Evolutionary conservation across 495 filamentous ascomycete species (phyloP), one percentile per base, ranked within the genome.

Genomic region (Astrocystis sublimbata): DNA sequence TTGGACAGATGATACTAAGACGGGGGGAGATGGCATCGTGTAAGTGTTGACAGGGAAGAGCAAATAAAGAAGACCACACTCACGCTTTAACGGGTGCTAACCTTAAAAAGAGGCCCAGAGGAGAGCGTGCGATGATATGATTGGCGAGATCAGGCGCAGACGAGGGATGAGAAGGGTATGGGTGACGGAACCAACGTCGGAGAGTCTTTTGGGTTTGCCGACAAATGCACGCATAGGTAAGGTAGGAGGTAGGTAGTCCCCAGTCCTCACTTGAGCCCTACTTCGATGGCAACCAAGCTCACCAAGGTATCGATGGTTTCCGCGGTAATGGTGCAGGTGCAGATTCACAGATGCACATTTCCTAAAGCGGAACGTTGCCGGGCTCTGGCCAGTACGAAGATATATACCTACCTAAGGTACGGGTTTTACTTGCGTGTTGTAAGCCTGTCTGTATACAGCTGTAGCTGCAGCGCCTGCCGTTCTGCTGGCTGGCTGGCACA

Each of bases 301-400:
- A 21, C 30, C 23, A 12, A 21, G 26, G 17, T 36, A 42, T 36
- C 45, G 35, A 49, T 38, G 28, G 58, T 49, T 50, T 61, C 46
- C 26, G 47, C 36, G 36, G 58, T 61, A 30, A 33, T 49, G 60
- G 40, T 59, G 42, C 30, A 50, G 30, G 8, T 43, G 24, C 19
- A 55, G 15, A 38, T 52, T 38, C 50, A 30, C 59, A 61, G 15
- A 38, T 52, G 50, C 50, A 30, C 59, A 61, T 61, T 62, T 50
- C 60, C 60, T 62, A 62, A 62, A 62, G 38, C 30, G 60, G 60
- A n/a, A 62, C 40, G 31, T 6, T 41, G 51, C 50, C 56, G 21
- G 59, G 28, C 35, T 24, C 30, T 50, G 12, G 24, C 31, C n/a
- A 41, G 36, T 56, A 56, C 40, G 21, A 55, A n/a, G n/a, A n/a